Percentiles rank a stretch among this genome's conserved stretches.
Evolutionary conservation across 2,329 filamentous ascomycete species (phyloP).

Genomic region (Colletotrichum lini): DNA sequence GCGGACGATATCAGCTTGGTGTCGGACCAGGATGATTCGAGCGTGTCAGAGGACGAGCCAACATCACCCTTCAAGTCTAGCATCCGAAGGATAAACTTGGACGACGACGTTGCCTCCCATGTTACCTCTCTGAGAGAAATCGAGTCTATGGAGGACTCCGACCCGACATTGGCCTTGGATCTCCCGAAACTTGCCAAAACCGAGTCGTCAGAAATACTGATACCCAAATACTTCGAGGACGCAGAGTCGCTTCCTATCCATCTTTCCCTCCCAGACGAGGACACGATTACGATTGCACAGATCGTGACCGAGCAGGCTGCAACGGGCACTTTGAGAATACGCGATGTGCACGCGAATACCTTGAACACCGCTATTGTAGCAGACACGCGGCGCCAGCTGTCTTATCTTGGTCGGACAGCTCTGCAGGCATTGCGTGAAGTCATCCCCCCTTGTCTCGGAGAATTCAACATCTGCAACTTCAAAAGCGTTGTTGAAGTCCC

Average conservation of each 20-base stretch:
- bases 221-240: constrained; percentile 71
- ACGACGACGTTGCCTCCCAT: constrained; percentile 69
- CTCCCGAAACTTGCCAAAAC: constrained; percentile 64
- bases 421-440: constrained; percentile 62
- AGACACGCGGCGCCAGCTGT: constrained; percentile 59
- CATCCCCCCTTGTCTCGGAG: constrained; percentile 61
- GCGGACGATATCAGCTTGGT: constrained; percentile 65
- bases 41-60: constrained; percentile 64
- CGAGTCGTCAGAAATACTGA: constrained; percentile 64
- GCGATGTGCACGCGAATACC: constrained; percentile 35
- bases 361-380: constrained; percentile 46
- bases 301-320: constrained; percentile 80
- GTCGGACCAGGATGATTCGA: constrained; percentile 71
- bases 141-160: constrained; percentile 62
- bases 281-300: constrained; percentile 77
- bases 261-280: constrained; percentile 66
- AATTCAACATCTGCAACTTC: constrained; percentile 41
- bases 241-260: constrained; percentile 67
- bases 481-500: constrained; percentile 37
- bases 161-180: constrained; percentile 64
- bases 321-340: constrained; percentile 56
- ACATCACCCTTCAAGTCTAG: constrained; percentile 65
- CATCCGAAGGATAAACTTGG: constrained; percentile 57
- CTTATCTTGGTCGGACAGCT: constrained; percentile 61
- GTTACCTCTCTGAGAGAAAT: constrained; percentile 66